Conservation (phyloP, 345 rosid genomes). For the Populus alba region DNA sequence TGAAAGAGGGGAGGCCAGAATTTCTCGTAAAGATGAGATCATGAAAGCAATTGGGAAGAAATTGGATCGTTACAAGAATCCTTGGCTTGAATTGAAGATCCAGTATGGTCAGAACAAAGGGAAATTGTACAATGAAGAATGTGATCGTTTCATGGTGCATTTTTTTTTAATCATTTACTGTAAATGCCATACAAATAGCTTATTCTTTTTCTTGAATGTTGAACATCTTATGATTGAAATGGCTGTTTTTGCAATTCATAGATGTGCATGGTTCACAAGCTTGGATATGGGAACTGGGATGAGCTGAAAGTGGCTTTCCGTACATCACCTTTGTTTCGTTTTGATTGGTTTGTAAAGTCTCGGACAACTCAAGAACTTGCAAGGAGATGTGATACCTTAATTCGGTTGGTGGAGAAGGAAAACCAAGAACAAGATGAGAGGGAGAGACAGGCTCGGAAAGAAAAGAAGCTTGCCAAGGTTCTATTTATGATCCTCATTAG, state of each 20-base stretch:
- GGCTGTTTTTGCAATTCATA: conserved; percentile 21
- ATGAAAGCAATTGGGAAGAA: conserved; percentile 99
- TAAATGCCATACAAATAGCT: not conserved
- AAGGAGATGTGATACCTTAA: conserved; percentile 91
- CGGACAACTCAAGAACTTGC: conserved; percentile 94
- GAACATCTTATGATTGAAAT: not conserved
- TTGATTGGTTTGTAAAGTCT: conserved; percentile 98
- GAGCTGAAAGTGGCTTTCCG: conserved; percentile 90
- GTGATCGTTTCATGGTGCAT: conserved; percentile 87
- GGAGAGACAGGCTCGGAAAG: conserved; percentile 96
- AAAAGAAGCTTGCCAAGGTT: conserved; percentile 97
- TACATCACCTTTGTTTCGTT: conserved; percentile 74
- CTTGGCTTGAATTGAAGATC: conserved; percentile 96
- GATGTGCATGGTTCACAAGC: conserved; percentile 98
- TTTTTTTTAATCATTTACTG: not conserved
- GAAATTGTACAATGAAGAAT: conserved; percentile 94
- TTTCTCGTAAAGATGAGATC: conserved; percentile 93
- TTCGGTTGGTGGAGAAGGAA: conserved; percentile 96
- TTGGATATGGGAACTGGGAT: conserved; percentile 99
- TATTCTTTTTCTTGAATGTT: not conserved
- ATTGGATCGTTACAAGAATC: conserved; percentile 94
- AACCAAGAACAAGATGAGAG: conserved; percentile 93
- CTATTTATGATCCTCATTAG: not conserved
- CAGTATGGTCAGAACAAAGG: conserved; percentile 99
- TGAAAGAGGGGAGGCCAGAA: conserved; percentile 95